These are phyloP conservation scores for Plasmodium coatneyi DNA, from an alignment of 169 alveolate species.

Conservation along the genomic window DNA sequence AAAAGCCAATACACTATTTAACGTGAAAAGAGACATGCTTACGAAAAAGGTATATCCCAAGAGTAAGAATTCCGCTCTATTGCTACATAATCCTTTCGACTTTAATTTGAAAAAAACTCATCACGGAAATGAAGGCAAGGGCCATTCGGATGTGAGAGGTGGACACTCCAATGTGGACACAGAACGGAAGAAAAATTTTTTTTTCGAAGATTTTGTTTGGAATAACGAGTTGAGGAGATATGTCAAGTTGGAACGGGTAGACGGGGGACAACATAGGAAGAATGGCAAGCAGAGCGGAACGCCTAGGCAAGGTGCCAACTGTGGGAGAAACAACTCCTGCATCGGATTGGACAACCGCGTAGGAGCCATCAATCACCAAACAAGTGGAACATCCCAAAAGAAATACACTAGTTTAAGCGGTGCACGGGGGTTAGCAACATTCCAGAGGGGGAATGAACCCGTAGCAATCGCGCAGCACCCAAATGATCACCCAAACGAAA, in stretches of 20 bases:
- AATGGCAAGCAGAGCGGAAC: background rate
- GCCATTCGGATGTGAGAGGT: background rate
- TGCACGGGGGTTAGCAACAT: background rate
- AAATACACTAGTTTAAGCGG: background rate
- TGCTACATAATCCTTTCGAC: conserved; percentile 54
- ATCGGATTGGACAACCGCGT: background rate
- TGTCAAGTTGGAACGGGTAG: background rate
- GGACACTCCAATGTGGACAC: background rate
- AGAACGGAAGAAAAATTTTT: background rate
- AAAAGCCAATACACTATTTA: background rate
- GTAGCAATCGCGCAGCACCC: background rate
- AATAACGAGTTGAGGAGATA: conserved; percentile 38
- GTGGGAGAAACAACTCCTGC: background rate
- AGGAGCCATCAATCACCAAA: background rate
- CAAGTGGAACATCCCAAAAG: background rate
- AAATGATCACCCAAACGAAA: background rate
- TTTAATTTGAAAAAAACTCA: conserved; percentile 7
- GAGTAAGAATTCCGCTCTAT: background rate
- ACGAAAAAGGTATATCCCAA: background rate
- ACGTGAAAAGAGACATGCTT: conserved; percentile 47
- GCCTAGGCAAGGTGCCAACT: background rate
- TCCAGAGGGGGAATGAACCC: background rate
- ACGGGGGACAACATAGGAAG: background rate
- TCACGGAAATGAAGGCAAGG: background rate
- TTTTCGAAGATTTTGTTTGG: conserved; percentile 58